These are phyloP conservation scores for Kwoniella europaea DNA, from an alignment of 768 basidiomycete species.

Conservation along the genomic window DNA sequence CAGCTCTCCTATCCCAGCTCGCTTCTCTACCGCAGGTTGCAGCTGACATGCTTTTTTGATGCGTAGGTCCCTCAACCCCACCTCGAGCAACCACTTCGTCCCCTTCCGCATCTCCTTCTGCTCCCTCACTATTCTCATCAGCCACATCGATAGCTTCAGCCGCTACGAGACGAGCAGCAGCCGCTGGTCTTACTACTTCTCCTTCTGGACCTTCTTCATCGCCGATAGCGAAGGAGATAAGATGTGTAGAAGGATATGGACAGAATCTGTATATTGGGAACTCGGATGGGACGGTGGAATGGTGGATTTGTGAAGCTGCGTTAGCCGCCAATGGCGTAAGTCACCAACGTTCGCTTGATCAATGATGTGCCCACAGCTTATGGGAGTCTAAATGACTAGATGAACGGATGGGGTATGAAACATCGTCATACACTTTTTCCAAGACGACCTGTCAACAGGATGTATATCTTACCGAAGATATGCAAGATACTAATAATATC, in stretches of 20 bases:
- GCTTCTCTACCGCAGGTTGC: background rate
- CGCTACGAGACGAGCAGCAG: slow-evolving; percentile 47
- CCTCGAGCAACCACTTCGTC: slow-evolving; percentile 17
- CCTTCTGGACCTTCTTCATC: background rate
- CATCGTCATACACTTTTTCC: slow-evolving; percentile 73
- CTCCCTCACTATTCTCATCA: slow-evolving; percentile 44
- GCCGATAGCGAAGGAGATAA: slow-evolving; percentile 24
- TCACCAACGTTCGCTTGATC: background rate
- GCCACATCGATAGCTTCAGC: slow-evolving; percentile 49
- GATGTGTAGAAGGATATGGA: slow-evolving; percentile 53
- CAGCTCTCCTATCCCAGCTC: background rate
- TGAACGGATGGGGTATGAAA: slow-evolving; percentile 67
- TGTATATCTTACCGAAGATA: slow-evolving; percentile 77
- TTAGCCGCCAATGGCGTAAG: slow-evolving; percentile 32
- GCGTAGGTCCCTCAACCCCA: slow-evolving; percentile 29
- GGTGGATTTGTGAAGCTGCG: slow-evolving; percentile 70
- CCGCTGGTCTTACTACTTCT: slow-evolving; percentile 19
- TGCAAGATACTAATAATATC: slow-evolving; percentile 75
- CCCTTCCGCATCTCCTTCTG: slow-evolving; percentile 11
- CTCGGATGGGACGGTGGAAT: slow-evolving; percentile 79
- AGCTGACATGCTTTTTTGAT: slow-evolving; percentile 9
- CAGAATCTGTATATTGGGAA: slow-evolving; percentile 85
- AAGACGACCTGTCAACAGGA: slow-evolving; percentile 76
- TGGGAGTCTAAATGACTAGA: slow-evolving; percentile 11
- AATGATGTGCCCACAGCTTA: background rate